Conservation (phyloP, 2,329 filamentous ascomycete genomes). For the Aspergillus viridinutans region DNA sequence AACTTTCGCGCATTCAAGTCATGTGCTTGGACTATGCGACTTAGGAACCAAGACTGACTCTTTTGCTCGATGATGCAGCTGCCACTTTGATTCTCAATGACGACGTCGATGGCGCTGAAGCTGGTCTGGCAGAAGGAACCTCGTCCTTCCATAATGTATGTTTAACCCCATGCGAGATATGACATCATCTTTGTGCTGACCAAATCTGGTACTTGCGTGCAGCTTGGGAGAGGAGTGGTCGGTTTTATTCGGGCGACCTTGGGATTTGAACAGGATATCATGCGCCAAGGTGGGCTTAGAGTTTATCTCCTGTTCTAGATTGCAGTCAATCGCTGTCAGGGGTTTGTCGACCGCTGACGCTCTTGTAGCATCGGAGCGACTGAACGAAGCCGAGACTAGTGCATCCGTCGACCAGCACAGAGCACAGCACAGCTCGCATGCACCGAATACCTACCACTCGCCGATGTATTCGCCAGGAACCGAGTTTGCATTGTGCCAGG, state of each 20-base stretch:
- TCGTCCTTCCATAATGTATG: conserved; percentile 79
- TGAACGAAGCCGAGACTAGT: conserved; percentile 70
- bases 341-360: conserved; percentile 13
- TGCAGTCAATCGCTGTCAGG: background rate
- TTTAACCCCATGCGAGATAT: conserved; percentile 4
- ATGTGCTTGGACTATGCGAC: background rate
- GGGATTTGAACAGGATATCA: conserved; percentile 86
- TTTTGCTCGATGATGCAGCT: conserved; percentile 37
- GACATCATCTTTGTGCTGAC: conserved; percentile 10
- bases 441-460: conserved; percentile 50
- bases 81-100: conserved; percentile 78
- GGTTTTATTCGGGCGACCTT: conserved; percentile 81
- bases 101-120: conserved; percentile 80
- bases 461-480: conserved; percentile 75
- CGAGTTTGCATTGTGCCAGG: conserved; percentile 79
- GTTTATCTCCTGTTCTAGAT: background rate
- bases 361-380: conserved; percentile 58
- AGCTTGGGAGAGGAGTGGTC: conserved; percentile 74
- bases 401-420: conserved; percentile 73
- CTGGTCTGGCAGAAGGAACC: conserved; percentile 63
- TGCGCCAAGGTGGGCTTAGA: conserved; percentile 61
- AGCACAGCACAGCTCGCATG: conserved; percentile 60
- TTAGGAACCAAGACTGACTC: conserved; percentile 4
- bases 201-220: conserved; percentile 16
- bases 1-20: background rate